Evolutionary conservation across 2,329 filamentous ascomycete genomes (phyloP).

Genomic region (Magnaporthiopsis incrustans): DNA sequence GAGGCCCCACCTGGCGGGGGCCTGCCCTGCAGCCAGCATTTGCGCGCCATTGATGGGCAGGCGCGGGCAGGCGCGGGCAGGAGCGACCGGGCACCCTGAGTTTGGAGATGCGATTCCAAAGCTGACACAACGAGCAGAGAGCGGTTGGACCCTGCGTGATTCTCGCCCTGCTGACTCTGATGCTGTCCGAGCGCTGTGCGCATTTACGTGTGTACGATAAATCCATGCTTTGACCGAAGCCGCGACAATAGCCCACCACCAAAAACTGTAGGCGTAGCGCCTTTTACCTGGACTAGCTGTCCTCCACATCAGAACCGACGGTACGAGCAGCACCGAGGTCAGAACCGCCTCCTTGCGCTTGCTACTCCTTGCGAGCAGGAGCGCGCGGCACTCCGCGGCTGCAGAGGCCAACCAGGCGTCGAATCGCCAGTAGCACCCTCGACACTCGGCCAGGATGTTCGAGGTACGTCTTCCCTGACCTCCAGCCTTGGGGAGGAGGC

Average conservation of each 20-base stretch:
- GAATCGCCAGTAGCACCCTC: background rate
- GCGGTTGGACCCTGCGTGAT: background rate
- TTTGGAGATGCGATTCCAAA: background rate
- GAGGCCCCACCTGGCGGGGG: background rate
- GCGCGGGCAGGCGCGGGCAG: no score
- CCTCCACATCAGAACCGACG: background rate
- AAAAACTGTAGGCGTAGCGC: no score
- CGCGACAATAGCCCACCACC: background rate
- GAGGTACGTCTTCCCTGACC: background rate
- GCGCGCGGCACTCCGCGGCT: background rate
- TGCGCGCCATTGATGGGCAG: background rate
- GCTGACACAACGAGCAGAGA: background rate
- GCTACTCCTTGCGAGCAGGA: no score
- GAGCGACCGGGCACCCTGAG: no score
- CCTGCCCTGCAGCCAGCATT: background rate
- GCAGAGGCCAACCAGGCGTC: background rate
- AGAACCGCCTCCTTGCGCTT: background rate
- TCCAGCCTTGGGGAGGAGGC: no score
- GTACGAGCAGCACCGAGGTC: background rate
- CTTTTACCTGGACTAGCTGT: background rate
- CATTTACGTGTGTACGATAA: background rate
- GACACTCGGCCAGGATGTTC: conserved; percentile 3
- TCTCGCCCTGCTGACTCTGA: background rate
- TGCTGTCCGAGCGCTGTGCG: no score
- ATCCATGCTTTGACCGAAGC: background rate